These are phyloP conservation scores for Hippophae gyantsensis DNA, from an alignment of 306 rosid species.

Conservation along the genomic window DNA sequence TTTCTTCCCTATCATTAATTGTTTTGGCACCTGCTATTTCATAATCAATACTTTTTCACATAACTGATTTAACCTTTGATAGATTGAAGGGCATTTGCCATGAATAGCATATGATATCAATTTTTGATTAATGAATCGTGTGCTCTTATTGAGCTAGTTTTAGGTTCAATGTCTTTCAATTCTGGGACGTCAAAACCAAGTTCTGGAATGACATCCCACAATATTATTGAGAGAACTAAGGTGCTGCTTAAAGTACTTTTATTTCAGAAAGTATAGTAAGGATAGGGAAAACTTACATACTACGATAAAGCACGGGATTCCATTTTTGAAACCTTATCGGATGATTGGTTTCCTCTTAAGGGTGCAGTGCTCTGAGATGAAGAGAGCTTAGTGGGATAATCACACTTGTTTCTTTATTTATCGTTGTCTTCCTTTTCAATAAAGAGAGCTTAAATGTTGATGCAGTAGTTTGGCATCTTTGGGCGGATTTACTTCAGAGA, in stretches of 20 bases:
- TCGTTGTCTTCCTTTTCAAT: no score
- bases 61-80: background rate
- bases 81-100: background rate
- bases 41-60: background rate
- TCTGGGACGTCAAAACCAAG: background rate
- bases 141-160: no score
- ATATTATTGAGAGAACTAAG: background rate
- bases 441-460: no score
- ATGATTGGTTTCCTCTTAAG: no score
- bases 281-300: background rate
- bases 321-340: no score
- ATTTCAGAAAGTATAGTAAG: background rate
- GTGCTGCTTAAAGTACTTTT: background rate
- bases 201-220: no score
- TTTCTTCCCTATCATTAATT: background rate
- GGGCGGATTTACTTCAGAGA: background rate
- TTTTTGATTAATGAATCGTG: background rate
- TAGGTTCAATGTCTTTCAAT: background rate
- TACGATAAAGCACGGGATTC: no score
- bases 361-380: no score
- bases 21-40: background rate
- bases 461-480: no score
- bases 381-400: no score
- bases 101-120: background rate
- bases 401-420: no score